phyloP scores from a whole-genome alignment of 305 asterid species.

The Euphrasia arctica region DNA sequence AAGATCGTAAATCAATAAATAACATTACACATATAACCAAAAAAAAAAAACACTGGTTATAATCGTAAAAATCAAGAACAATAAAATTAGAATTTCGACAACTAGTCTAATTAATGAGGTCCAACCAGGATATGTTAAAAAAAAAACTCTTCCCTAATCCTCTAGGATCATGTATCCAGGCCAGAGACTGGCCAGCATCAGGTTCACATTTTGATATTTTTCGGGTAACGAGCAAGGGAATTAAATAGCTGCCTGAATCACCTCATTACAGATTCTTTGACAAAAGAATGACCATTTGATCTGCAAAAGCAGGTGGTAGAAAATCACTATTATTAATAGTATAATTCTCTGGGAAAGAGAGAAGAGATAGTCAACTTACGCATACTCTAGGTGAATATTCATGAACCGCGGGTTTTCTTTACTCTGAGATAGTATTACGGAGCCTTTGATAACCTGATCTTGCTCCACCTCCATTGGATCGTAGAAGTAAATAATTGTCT shows the following conservation, averaged over 20 bases:
- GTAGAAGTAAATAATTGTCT: slow-evolving; percentile 81
- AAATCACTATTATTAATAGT: not conserved
- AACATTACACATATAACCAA: too few relatives aligned
- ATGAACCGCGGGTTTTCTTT: slow-evolving; percentile 88
- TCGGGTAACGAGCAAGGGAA: not conserved
- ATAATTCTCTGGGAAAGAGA: not conserved
- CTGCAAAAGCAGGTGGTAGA: slow-evolving; percentile 41
- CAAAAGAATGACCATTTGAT: slow-evolving; percentile 69
- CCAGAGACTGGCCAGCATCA: too few relatives aligned
- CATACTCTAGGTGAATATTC: slow-evolving; percentile 80
- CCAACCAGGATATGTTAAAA: not conserved
- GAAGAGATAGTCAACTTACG: slow-evolving; percentile 43
- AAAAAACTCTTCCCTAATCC: not conserved
- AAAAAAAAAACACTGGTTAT: too few relatives aligned
- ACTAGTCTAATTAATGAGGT: slow-evolving; percentile 5
- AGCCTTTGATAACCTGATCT: slow-evolving; percentile 85
- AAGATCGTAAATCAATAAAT: too few relatives aligned
- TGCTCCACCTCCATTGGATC: slow-evolving; percentile 95
- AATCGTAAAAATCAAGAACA: not conserved
- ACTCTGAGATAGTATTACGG: slow-evolving; percentile 80
- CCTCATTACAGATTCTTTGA: slow-evolving; percentile 84
- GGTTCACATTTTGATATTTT: not conserved
- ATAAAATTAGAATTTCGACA: slow-evolving; percentile 3
- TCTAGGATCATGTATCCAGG: not conserved
- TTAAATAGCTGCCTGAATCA: slow-evolving; percentile 27